Base-by-base conservation (phyloP, 352 stramenopile genomes). In the Globisporangium perplexum region DNA sequence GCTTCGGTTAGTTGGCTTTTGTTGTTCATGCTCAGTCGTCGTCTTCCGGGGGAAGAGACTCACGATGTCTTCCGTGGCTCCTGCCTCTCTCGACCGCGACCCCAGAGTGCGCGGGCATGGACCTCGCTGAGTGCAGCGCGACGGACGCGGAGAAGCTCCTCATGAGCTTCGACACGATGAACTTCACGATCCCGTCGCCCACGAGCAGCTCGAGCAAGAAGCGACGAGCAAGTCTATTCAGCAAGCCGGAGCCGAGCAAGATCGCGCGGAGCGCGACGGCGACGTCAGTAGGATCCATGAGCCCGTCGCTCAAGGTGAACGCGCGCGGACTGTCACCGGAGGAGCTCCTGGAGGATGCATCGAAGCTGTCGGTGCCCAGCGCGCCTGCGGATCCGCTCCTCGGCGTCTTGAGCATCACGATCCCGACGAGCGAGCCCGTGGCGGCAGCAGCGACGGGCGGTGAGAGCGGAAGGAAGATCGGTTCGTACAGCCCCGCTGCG, bases 401-500 rank as follows among this genome's bases (percentile, higher is more conserved):
- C 7, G 74, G 72, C 22, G 57, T 76, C 24, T 61, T 88, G 18
- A 77, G 64, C 44, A 61, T 79, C 26, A 64, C 56, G 39, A 53
- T 69, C 41, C 65, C 55, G 20, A 69, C 59, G 7, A 65, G 43
- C 28, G 35, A 59, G 4, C 62, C 31, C 17, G 20, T 33, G 20
- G 28, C 23, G n/a, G 36, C 36, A 42, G n/a, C 12, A n/a, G n/a
- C n/a, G n/a, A n/a, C n/a, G 24, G 47, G 55, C 18, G 33, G 39
- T 12, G 55, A 60, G 47, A 45, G 42, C 17, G 65, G 78, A 41
- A 79, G 76, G 51, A 91, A 86, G 55, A 98, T 98, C 59, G 95
- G 95, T 1, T 96, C 95, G 31, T 99, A 99, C 68, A 96, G 93
- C 24, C 90, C 93, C 7, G 83, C 96, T 36, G 93, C 96, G 62